Evolutionary conservation across 148 eudicot genomes (phyloP).

Genomic region (Fallopia convolvulus): DNA sequence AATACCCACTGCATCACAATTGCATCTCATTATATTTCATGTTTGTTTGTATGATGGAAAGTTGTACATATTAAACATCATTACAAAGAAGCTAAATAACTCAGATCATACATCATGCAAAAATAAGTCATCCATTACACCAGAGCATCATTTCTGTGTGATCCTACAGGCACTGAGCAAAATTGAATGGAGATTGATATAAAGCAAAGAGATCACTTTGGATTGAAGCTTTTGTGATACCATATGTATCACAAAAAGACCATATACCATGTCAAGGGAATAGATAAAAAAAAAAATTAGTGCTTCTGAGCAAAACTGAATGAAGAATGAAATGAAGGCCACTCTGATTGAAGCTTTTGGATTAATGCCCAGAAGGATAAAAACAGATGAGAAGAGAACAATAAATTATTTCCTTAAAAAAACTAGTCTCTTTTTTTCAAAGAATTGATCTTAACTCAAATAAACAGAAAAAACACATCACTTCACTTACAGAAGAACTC

Average conservation of each 20-base stretch:
- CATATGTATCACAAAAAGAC: not conserved
- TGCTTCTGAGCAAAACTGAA: not conserved
- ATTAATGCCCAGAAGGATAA: not conserved
- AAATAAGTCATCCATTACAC: not conserved
- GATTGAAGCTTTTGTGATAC: no score
- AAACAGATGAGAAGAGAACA: not conserved
- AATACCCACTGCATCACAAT: constrained; percentile 59
- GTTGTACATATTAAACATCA: not conserved
- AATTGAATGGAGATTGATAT: no score
- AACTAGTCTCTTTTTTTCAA: no score
- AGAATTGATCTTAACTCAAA: no score
- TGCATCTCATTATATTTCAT: not conserved
- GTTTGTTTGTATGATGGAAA: not conserved
- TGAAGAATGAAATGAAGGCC: not conserved
- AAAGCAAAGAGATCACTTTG: no score
- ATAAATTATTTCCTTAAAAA: no score
- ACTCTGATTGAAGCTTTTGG: not conserved
- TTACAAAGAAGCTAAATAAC: not conserved
- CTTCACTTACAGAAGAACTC: no score
- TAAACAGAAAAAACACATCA: no score
- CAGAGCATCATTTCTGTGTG: not conserved
- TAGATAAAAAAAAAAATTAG: not conserved
- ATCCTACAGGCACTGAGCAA: not conserved
- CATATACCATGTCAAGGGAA: not conserved
- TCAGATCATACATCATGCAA: not conserved